These are phyloP conservation scores for Citrus medica DNA, from an alignment of 345 rosid genomes.

Conservation along the genomic window DNA sequence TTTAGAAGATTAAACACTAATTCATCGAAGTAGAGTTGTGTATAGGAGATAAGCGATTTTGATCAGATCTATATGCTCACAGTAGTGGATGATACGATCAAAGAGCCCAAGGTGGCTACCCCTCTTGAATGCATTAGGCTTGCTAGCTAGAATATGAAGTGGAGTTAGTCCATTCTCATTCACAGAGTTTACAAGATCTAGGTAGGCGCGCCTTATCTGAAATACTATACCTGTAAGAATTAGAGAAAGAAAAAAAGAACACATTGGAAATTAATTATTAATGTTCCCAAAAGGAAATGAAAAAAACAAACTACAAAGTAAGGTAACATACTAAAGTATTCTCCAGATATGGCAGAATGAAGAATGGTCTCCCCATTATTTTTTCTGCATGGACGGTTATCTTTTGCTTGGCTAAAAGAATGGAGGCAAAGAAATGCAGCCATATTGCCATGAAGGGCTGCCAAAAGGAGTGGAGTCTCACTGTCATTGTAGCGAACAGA, in stretches of 20 bases:
- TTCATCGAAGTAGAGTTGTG: too few species aligned
- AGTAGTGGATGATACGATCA: not conserved
- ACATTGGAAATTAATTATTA: too few species aligned
- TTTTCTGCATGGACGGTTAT: not conserved
- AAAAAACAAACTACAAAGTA: too few species aligned
- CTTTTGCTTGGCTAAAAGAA: not conserved
- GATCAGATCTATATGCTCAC: not conserved
- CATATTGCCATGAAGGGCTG: slow-evolving; percentile 32
- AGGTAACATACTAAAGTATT: slow-evolving; percentile 15
- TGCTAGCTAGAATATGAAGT: not conserved
- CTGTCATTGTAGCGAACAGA: slow-evolving; percentile 19
- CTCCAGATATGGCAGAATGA: slow-evolving; percentile 24
- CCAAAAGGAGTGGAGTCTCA: slow-evolving; percentile 41
- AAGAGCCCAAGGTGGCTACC: not conserved
- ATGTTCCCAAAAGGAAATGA: too few species aligned
- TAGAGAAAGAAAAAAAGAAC: too few species aligned
- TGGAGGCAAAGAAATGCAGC: slow-evolving; percentile 32
- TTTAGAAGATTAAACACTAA: too few species aligned
- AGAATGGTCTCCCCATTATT: slow-evolving; percentile 24
- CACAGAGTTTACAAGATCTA: not conserved
- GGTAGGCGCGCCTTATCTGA: not conserved
- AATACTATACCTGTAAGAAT: too few species aligned
- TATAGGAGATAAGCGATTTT: too few species aligned
- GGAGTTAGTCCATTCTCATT: not conserved
- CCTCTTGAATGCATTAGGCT: not conserved